Conservation (phyloP, 1,284 basidiomycete genomes). For the Trichosporon sp. region DNA sequence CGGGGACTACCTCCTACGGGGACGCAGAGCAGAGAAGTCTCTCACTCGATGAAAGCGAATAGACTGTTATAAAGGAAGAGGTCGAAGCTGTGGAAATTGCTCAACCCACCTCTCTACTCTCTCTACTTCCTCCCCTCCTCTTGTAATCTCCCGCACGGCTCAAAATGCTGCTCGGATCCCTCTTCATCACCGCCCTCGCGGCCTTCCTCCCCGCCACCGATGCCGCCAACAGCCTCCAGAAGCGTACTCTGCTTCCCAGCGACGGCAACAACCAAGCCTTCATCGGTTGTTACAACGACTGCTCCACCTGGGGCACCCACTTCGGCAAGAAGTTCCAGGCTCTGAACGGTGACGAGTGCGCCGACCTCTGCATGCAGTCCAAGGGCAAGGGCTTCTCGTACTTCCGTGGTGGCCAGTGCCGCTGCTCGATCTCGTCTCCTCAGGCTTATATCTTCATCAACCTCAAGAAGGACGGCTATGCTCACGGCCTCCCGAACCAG, state of each 20-base stretch:
- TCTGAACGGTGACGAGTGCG: conserved; percentile 13
- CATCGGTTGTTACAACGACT: conserved; percentile 20
- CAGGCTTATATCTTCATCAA: conserved; percentile 17
- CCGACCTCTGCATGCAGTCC: background rate
- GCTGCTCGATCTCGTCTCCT: conserved; percentile 15
- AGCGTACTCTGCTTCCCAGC: background rate
- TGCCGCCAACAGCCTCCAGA: background rate
- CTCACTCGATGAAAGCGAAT: background rate
- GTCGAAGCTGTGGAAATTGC: background rate
- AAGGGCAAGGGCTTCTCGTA: conserved; percentile 19
- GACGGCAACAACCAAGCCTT: conserved; percentile 16
- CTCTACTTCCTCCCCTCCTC: background rate
- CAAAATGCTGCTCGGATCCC: conserved; percentile 15
- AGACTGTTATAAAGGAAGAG: background rate
- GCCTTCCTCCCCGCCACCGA: background rate
- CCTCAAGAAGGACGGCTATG: conserved; percentile 18
- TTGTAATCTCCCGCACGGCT: background rate
- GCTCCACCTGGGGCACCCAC: conserved; percentile 15
- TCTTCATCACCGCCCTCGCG: background rate
- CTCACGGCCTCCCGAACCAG: conserved; percentile 7
- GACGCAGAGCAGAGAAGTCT: background rate
- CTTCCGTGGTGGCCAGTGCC: conserved; percentile 19
- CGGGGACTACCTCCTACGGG: background rate
- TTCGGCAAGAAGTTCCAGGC: conserved; percentile 8
- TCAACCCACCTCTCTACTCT: conserved; percentile 5